Conservation (phyloP, 352 stramenopile species). For the Globisporangium emineosum region DNA sequence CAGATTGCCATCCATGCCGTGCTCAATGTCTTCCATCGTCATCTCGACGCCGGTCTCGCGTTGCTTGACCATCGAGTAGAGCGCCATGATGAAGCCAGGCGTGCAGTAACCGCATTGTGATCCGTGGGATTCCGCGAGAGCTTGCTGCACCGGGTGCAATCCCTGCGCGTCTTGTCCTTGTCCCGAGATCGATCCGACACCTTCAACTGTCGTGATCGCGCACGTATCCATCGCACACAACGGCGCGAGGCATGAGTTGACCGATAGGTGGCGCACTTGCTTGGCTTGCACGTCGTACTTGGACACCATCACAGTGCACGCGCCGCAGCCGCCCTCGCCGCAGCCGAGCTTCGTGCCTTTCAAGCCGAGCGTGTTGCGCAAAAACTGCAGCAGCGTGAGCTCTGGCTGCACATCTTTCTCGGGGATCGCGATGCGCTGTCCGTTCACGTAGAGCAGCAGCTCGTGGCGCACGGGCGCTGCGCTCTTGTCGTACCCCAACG, state of each 20-base stretch:
- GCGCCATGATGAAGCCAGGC: constrained; percentile 84
- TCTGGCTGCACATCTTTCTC: constrained; percentile 61
- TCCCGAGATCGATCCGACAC: constrained; percentile 43
- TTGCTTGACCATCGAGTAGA: constrained; percentile 82
- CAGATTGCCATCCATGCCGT: constrained; percentile 95
- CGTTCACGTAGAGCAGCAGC: constrained; percentile 78
- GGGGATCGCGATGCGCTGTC: constrained; percentile 41
- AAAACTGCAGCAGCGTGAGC: constrained; percentile 81
- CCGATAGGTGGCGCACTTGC: constrained; percentile 60
- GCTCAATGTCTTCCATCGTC: constrained; percentile 88
- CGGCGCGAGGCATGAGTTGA: constrained; percentile 88
- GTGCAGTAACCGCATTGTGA: constrained; percentile 95
- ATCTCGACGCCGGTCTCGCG: constrained; percentile 60
- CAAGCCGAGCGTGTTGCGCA: constrained; percentile 66
- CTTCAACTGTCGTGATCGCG: constrained; percentile 87
- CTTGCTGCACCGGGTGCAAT: constrained; percentile 84
- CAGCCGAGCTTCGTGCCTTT: constrained; percentile 91
- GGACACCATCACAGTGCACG: constrained; percentile 94
- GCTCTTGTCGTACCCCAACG: constrained; percentile 2
- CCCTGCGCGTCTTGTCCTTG: constrained; percentile 27
- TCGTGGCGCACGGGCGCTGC: constrained; percentile 34
- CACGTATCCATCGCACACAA: constrained; percentile 81
- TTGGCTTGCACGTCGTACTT: constrained; percentile 45
- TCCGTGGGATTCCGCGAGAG: constrained; percentile 89
- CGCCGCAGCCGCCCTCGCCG: constrained; percentile 94